Conservation (phyloP, 371 early-diverging fungal genomes). For the Rhizopus stolonifer region DNA sequence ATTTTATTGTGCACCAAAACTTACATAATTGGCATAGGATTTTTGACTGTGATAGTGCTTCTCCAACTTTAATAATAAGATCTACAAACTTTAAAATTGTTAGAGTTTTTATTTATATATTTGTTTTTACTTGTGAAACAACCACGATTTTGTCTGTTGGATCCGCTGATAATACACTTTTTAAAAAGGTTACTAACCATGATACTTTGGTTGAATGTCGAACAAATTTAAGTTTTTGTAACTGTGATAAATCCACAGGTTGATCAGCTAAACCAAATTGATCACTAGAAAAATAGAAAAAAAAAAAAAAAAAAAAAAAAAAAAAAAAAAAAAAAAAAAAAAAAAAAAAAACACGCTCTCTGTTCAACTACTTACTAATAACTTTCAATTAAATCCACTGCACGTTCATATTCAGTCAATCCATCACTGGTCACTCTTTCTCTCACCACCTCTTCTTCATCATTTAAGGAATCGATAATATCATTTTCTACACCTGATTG, state of each 20-base stretch:
- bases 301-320: no score
- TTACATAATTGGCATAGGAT: constrained; percentile 32
- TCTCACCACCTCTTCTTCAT: constrained; percentile 7
- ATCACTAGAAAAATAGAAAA: constrained; percentile 30
- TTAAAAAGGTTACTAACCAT: constrained; percentile 33
- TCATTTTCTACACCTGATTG: constrained; percentile 3
- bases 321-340: no score
- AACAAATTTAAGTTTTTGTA: constrained; percentile 29
- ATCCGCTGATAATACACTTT: constrained; percentile 8
- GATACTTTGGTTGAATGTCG: constrained; percentile 37
- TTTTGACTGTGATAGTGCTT: constrained; percentile 14
- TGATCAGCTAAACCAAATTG: constrained; percentile 28
- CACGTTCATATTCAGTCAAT: constrained; percentile 29
- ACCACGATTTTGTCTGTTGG: constrained; percentile 39
- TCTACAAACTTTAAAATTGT: constrained; percentile 49
- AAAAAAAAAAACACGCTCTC: no score
- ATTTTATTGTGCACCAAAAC: constrained; percentile 3
- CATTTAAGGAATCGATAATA: background rate
- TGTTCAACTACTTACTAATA: constrained; percentile 33
- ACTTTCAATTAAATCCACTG: constrained; percentile 32
- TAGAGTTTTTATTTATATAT: background rate
- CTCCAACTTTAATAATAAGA: constrained; percentile 25
- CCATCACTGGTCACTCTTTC: constrained; percentile 22
- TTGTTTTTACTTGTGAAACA: constrained; percentile 34
- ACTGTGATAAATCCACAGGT: constrained; percentile 27